Base-by-base conservation (phyloP, 768 basidiomycete species). In the Tricholoma matsutake region DNA sequence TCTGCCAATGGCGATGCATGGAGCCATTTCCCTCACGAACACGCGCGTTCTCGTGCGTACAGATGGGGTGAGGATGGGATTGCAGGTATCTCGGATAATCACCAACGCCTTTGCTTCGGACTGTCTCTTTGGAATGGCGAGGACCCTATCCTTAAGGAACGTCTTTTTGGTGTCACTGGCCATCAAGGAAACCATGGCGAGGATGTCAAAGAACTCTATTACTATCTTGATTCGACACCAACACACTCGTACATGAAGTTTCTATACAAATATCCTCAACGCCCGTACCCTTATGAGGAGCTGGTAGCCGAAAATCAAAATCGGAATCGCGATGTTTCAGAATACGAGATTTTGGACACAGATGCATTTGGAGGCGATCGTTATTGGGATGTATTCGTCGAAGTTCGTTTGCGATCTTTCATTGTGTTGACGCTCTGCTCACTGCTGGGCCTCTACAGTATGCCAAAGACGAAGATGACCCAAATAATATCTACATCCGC, bases 191-290 rank as follows among this genome's bases (percentile, higher is more conserved):
- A 99, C 72, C 97, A 99, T 73, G 97, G 97, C 64, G 97, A 99
- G 75, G 97, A 99, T 71, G 95, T 96, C 78, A 98, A 98, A 76
- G 97, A 99, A 71, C 79, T 98, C 29, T 99, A 99, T 75, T 99
- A 96, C 73, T 99, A 99, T 74, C 85, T 99, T 62, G 97, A 98
- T 73, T 96, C 94, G 37, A 98, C 97, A 1, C 97, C 97, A 37
- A 98, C 97, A 1, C 97, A 99, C 69, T 97, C 96, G 6, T 99
- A 98, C 83, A 98, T 99, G 97, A 99, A 99, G 74, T 98, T 93
- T 75, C 78, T 98, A 59, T 99, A 99, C 85, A 99, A 99, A 73
- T 99, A 99, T 67, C 96, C 97, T 11, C 97, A 99, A 73, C 81
- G 86, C 67, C 79, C 82, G 34, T 99, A 84, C 74, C 97, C 97